phyloP scores from a whole-genome alignment of 2,329 filamentous ascomycete genomes.

The Madurella fahalii region DNA sequence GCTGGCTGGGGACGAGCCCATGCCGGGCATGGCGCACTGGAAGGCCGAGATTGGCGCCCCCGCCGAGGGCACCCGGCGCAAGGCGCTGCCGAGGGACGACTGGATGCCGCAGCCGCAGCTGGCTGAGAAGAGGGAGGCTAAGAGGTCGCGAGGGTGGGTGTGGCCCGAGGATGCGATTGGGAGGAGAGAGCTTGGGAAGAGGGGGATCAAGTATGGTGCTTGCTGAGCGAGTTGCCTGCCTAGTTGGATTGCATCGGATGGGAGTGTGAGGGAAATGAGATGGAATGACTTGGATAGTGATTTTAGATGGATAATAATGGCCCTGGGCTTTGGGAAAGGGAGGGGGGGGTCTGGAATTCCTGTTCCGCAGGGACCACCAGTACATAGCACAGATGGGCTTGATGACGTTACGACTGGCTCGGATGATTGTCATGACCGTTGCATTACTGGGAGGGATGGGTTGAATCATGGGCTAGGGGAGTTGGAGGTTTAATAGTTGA shows the following conservation, averaged over 20 bases:
- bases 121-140: conserved; percentile 72
- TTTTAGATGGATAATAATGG: background rate
- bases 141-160: conserved; percentile 69
- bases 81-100: conserved; percentile 63
- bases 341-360: background rate
- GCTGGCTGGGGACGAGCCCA: conserved; percentile 35
- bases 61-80: conserved; percentile 66
- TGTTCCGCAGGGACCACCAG: background rate
- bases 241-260: too few species aligned
- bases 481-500: background rate
- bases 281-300: background rate
- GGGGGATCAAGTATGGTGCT: conserved; percentile 55
- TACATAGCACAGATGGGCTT: conserved; percentile 12
- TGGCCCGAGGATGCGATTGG: conserved; percentile 70
- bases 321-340: background rate
- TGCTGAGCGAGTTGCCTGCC: conserved; percentile 29
- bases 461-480: background rate
- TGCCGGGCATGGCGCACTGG: conserved; percentile 55
- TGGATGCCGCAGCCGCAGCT: conserved; percentile 74
- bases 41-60: conserved; percentile 70
- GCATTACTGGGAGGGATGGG: background rate
- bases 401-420: conserved; percentile 21
- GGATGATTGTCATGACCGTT: conserved; percentile 14
- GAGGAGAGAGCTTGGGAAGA: conserved; percentile 66
- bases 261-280: too few species aligned